A percentile compares a stretch with the other conserved stretches of the same genome.
Evolutionary conservation across 305 asterid genomes (phyloP).

Genomic region (Fraxinus xanthoxyloides): DNA sequence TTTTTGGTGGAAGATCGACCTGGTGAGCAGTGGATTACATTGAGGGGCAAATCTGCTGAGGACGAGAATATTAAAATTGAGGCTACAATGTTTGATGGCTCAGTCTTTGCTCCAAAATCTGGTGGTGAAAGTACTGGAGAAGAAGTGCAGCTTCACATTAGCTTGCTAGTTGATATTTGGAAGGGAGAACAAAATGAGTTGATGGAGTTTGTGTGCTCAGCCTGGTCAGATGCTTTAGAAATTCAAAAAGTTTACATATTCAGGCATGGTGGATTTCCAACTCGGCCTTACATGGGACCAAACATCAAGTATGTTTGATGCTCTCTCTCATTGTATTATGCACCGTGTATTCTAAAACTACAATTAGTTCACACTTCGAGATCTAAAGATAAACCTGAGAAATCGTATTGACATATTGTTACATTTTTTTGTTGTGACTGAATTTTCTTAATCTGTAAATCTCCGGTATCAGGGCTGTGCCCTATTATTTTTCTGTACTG

Average conservation of each 20-base stretch:
- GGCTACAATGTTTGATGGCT: slow-evolving; percentile 32
- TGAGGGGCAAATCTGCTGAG: slow-evolving; percentile 19
- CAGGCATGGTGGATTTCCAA: slow-evolving; percentile 13
- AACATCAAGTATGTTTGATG: slow-evolving; percentile 20
- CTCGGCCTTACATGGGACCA: slow-evolving; percentile 29
- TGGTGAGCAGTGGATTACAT: slow-evolving; percentile 30
- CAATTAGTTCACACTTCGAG: neutral
- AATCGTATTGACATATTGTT: neutral
- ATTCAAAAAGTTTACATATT: slow-evolving; percentile 28
- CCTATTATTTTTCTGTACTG: neutral
- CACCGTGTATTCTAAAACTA: neutral
- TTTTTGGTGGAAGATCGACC: slow-evolving; percentile 29
- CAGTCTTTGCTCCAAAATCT: slow-evolving; percentile 18
- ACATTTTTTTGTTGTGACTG: neutral
- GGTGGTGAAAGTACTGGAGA: slow-evolving; percentile 24
- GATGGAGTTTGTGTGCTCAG: slow-evolving; percentile 30
- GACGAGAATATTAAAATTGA: slow-evolving; percentile 31
- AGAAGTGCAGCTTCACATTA: slow-evolving; percentile 27
- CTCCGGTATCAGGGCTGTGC: neutral
- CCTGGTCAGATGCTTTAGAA: slow-evolving; percentile 29
- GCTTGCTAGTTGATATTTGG: slow-evolving; percentile 31
- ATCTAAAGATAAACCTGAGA: neutral
- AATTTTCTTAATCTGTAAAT: neutral
- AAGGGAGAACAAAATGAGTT: slow-evolving; percentile 22
- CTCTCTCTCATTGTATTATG: neutral